A percentile compares a stretch with the other conserved stretches of the same genome.
Evolutionary conservation across 2,329 filamentous ascomycete species (phyloP).

Genomic region (Paecilomyces dactylethromorphus): DNA sequence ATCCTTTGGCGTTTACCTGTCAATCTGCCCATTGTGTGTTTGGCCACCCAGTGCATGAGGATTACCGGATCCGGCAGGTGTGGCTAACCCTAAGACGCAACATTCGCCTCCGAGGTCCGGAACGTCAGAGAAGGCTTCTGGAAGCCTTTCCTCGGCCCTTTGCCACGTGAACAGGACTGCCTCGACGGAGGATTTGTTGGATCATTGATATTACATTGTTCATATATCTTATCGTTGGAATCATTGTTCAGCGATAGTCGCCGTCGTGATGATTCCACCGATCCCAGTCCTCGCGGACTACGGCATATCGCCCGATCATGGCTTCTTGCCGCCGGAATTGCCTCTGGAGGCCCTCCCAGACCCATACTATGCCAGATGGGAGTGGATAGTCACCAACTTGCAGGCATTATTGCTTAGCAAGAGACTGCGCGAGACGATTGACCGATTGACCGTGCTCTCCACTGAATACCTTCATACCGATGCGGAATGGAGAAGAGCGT

Average conservation of each 20-base stretch:
- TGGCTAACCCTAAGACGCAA: background rate
- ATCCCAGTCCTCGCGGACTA: constrained; percentile 61
- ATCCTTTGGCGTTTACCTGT: no score
- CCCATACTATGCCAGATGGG: constrained; percentile 93
- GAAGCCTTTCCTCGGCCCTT: background rate
- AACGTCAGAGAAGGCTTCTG: background rate
- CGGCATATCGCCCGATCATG: constrained; percentile 58
- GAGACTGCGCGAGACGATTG: constrained; percentile 71
- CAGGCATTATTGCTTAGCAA: constrained; percentile 81
- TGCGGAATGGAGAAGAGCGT: constrained; percentile 85
- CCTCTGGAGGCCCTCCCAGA: constrained; percentile 78
- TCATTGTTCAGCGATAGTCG: background rate
- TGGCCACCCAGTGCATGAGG: background rate
- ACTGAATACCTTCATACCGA: constrained; percentile 75
- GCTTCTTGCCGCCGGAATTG: constrained; percentile 77
- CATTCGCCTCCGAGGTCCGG: background rate
- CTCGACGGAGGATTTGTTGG: background rate
- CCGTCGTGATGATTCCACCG: constrained; percentile 36
- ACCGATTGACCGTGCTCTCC: constrained; percentile 74
- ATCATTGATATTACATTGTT: background rate
- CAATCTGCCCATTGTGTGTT: background rate
- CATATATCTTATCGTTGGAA: background rate
- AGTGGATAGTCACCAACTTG: constrained; percentile 75
- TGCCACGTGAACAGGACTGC: constrained; percentile 2
- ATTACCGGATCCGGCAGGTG: background rate